These are phyloP conservation scores for Castanospermum australe DNA, from an alignment of 306 rosid species.

Conservation along the genomic window DNA sequence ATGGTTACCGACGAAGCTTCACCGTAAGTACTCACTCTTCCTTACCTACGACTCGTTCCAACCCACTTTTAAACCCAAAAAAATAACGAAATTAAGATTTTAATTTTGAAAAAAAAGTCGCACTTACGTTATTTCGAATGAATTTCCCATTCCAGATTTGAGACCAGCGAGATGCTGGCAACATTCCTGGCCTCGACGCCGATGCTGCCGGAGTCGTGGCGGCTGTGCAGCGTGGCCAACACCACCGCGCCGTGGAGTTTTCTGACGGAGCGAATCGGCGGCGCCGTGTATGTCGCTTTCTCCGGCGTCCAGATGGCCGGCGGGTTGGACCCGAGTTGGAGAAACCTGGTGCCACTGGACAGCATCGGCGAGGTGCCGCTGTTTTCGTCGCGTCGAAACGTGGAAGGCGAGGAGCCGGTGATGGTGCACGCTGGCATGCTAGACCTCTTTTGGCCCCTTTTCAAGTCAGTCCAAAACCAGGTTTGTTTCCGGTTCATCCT, in stretches of 20 bases:
- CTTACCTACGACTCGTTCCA: background rate
- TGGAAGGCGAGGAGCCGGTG: slow-evolving; percentile 44
- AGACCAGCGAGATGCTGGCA: slow-evolving; percentile 73
- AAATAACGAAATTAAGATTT: background rate
- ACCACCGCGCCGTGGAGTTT: slow-evolving; percentile 35
- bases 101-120: background rate
- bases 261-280: slow-evolving; percentile 34
- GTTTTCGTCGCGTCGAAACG: slow-evolving; percentile 32
- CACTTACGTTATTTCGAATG: background rate
- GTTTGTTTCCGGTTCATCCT: slow-evolving; percentile 34
- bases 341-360: slow-evolving; percentile 45
- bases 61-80: background rate
- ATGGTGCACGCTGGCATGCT: slow-evolving; percentile 72
- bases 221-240: slow-evolving; percentile 61
- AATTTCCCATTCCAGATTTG: slow-evolving; percentile 47
- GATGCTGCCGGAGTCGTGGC: slow-evolving; percentile 75
- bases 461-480: slow-evolving; percentile 49
- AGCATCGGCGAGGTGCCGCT: slow-evolving; percentile 35
- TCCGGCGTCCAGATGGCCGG: slow-evolving; percentile 51
- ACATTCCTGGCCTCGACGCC: slow-evolving; percentile 68
- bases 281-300: slow-evolving; percentile 60
- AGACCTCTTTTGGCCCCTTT: slow-evolving; percentile 40
- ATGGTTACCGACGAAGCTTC: slow-evolving; percentile 76
- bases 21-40: slow-evolving; percentile 49
- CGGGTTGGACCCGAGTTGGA: slow-evolving; percentile 18